Base-by-base conservation (phyloP, 495 filamentous ascomycete genomes). In the Xylaria grammica region DNA sequence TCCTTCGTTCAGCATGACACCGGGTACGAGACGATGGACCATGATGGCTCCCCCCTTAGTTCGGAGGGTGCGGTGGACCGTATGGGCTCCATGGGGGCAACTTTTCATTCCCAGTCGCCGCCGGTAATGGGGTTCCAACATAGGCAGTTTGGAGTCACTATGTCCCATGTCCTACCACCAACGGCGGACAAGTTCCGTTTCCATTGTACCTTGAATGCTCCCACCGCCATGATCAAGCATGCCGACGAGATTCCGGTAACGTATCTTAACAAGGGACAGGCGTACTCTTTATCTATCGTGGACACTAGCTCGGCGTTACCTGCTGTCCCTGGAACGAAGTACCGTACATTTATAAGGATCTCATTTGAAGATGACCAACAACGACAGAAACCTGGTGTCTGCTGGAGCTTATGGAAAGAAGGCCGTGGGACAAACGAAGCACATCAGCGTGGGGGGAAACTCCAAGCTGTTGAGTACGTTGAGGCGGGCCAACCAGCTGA, bases 371-470 rank as follows among this genome's bases (percentile, higher is more conserved):
- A 97, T 59, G 90, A 96, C 61, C 87, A 94, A 66, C 94, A 98
- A 73, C 82, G 94, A 65, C 84, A 86, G 59, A 90, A 89, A 60
- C 93, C 95, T 0, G 87, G 85, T 24, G 81, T 89, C 11, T 97
- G 91, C 76, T 99, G 95, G 95, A 92, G 93, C 65, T 74, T 98
- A 19, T 99, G 95, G 95, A 97, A 97, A 71, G 93, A 97, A 73
- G 92, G 93, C 0, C 85, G 94, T 40, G 94, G 94, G 4, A 89
- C 87, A 0, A 96, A 89, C 63, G 92, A 97, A 79, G 91, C 93
- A 2, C 92, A 97, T 68, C 91, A 96, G 71, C 82, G 93, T 52
- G 92, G 90, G 40, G 92, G 92, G 15, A 91, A 91, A 68, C 82
- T 96, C 4, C 90, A 96, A 73, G 95, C 94, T 0, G 94, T 99